Base-by-base conservation (phyloP, 78 protist genomes). In the Guillardia theta region DNA sequence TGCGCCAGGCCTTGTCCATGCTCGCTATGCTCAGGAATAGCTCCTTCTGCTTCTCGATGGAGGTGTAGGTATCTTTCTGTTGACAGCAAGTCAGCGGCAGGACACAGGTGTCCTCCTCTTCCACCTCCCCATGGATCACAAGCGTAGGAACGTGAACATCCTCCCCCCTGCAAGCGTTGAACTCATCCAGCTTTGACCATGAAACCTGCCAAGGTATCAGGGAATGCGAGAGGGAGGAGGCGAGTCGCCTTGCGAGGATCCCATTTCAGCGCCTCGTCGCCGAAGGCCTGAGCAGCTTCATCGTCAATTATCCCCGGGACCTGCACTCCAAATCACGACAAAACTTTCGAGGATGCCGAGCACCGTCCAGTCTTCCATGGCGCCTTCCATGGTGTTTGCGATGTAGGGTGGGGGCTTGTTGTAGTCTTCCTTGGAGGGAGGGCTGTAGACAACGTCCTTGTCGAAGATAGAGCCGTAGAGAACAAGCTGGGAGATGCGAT, bases 341-440 rank as follows among this genome's bases (percentile, higher is more conserved):
- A 58, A 58, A 9, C 4, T 30, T 27, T 24, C 6, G 70, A 58
- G 39, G 27, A 58, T 30, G 2, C 70, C 21, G 6, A 24, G 2
- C 83, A 70, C 83, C 41, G 83, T 70, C 83, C 83, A 70, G 83
- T 70, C 83, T 18, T 70, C 83, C 83, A 70, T 70, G 83, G 83
- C 83, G 1, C 83, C 83, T 24, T 24, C 83, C 83, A 70, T 70
- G 27, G 83, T 70, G 41, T 70, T 70, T 24, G n/a, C 83, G 46
- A 33, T 24, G 45, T 24, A 36, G 6, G 15, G 10, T 43, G 33
- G 33, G 6, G 70, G 70, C 39, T 58, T 27, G 30, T 15, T 50
- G 58, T 15, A 50, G 58, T 15, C 30, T 50, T 15, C 15, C 58
- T 50, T 50, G 78, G 15, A 10, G 22, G 78, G 78, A 33, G 78